Evolutionary conservation across 495 filamentous ascomycete species (phyloP), one percentile per base, ranked within the genome.

Genomic region (Tuber calosporum): DNA sequence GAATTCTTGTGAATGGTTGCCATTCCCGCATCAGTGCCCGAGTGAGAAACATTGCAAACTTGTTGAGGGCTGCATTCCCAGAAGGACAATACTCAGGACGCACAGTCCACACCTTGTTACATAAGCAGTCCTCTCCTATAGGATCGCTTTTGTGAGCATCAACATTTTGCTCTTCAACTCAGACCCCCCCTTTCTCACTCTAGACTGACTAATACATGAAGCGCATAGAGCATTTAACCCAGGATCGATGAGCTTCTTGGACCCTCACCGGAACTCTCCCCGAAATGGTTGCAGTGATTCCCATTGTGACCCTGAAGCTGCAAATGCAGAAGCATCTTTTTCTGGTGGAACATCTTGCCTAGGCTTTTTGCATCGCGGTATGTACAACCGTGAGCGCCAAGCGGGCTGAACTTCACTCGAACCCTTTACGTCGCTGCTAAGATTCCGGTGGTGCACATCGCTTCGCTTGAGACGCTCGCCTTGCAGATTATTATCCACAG

Each of bases 401-500:
- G 53, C 26, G 53, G 53, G 53, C 53, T 62, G 70, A 70, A 78
- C 76, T 77, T 78, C 76, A 77, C 77, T 67, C 74, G 48, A 72
- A 74, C 72, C 66, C 72, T 74, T 20, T 77, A 68, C 68, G 73
- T 70, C 66, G 40, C 76, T 78, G 71, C 71, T 78, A 73, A 78
- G 76, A 71, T 78, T 74, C 74, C 71, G 68, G 76, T 71, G 68
- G 74, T 73, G 73, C 76, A 68, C 70, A 74, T 77, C 71, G 74
- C 67, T 72, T 77, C 71, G 74, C 67, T 72, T 76, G 45, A 58
- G 66, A 75, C 73, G 72, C 75, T 69, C 75, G 66, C 67, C 75
- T 75, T 77, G 75, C 75, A 76, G 75, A 69, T 73, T 45, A 73
- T 70, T 77, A 77, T 71, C 72, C 70, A 68, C 58, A 78, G 68